Base-by-base conservation (phyloP, 2,329 filamentous ascomycete genomes). In the Torrubiella hemipterigena region DNA sequence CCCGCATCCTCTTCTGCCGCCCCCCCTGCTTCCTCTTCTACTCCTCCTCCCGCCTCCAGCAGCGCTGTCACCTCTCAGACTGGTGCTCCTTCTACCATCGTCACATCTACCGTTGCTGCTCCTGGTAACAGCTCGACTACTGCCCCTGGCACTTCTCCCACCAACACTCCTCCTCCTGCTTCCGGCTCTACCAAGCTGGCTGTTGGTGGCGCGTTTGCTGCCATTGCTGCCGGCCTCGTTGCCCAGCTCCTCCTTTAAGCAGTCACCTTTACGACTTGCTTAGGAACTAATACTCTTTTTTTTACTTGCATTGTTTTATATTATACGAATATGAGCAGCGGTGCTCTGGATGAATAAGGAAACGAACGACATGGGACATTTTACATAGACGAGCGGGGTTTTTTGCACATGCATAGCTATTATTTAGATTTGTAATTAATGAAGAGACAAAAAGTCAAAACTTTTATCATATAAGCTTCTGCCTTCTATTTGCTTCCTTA, bases 231-330 rank as follows among this genome's bases (percentile, higher is more conserved):
- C 19, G 50, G 40, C 11, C 31, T 50, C 15, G 16, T 50, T 18
- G 50, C 48, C 23, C 51, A 53, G 44, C 40, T 54, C 29, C 37
- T 56, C n/a, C n/a, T n/a, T n/a, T n/a, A n/a, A n/a, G n/a, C n/a
- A n/a, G n/a, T n/a, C n/a, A n/a, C n/a, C n/a, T n/a, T n/a, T n/a
- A n/a, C n/a, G n/a, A n/a, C n/a, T n/a, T n/a, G n/a, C n/a, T n/a
- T n/a, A n/a, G n/a, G n/a, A n/a, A n/a, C n/a, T n/a, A n/a, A n/a
- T n/a, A n/a, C n/a, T n/a, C n/a, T n/a, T n/a, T n/a, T n/a, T n/a
- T n/a, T n/a, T n/a, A n/a, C n/a, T n/a, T n/a, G n/a, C n/a, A n/a
- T n/a, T n/a, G n/a, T n/a, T n/a, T n/a, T n/a, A n/a, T n/a, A n/a
- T n/a, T n/a, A n/a, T n/a, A n/a, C n/a, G n/a, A n/a, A n/a, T n/a